These are phyloP conservation scores for Rossbeevera mucosa DNA, from an alignment of 768 basidiomycete genomes.

Conservation along the genomic window DNA sequence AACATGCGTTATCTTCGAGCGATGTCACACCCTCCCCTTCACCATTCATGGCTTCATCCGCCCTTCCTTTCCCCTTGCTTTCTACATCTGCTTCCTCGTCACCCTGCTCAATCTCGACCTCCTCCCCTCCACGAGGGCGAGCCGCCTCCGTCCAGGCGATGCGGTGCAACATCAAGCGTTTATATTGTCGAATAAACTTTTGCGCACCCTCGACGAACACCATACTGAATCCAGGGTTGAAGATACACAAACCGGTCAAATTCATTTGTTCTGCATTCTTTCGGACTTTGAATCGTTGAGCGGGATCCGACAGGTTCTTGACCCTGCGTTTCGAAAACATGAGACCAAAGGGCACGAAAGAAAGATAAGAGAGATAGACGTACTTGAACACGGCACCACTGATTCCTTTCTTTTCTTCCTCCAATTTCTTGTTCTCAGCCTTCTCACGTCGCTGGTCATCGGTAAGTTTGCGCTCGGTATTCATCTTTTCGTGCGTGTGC, in stretches of 20 bases:
- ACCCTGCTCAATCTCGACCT: slow-evolving; percentile 59
- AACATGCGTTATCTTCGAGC: slow-evolving; percentile 86
- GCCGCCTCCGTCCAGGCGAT: slow-evolving; percentile 94
- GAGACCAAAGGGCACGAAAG: neutral
- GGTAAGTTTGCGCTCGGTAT: slow-evolving; percentile 85
- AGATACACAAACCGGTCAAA: slow-evolving; percentile 85
- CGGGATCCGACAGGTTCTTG: slow-evolving; percentile 82
- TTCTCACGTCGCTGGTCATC: slow-evolving; percentile 89
- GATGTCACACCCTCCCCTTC: slow-evolving; percentile 31
- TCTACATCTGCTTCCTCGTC: slow-evolving; percentile 39
- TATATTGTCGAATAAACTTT: slow-evolving; percentile 84
- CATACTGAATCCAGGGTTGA: slow-evolving; percentile 84
- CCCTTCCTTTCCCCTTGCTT: slow-evolving; percentile 31
- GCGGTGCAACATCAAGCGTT: slow-evolving; percentile 77
- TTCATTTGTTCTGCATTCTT: slow-evolving; percentile 93
- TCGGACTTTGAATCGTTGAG: slow-evolving; percentile 93
- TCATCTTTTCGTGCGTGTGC: slow-evolving; percentile 90
- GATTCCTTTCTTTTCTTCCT: slow-evolving; percentile 83
- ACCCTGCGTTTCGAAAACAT: slow-evolving; percentile 47
- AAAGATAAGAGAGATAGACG: slow-evolving; percentile 29
- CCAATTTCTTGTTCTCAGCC: slow-evolving; percentile 75
- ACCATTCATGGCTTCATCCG: slow-evolving; percentile 22
- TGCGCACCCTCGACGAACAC: slow-evolving; percentile 90
- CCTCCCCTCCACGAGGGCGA: slow-evolving; percentile 68
- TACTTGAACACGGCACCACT: slow-evolving; percentile 89